Evolutionary conservation across 441 rosid species (phyloP).

Genomic region (Capsella rubella): DNA sequence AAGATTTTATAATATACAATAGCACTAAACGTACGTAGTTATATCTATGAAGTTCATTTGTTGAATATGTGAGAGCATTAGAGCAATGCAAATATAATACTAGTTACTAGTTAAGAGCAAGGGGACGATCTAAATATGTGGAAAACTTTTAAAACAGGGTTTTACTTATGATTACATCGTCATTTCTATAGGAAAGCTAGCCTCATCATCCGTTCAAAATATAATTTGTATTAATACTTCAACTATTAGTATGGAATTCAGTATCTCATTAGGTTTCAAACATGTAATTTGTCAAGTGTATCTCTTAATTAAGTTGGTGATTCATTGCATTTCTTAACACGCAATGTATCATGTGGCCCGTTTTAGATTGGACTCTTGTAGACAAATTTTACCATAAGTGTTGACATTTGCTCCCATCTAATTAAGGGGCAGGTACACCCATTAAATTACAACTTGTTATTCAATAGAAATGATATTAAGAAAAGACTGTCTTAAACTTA

Average conservation of each 20-base stretch:
- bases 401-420: constrained; percentile 35
- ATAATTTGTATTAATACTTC: constrained; percentile 2
- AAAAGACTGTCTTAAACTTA: not conserved
- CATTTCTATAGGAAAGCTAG: not conserved
- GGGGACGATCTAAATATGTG: constrained; percentile 3
- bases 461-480: not conserved
- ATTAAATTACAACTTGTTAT: constrained; percentile 10
- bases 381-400: constrained; percentile 26
- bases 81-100: not conserved
- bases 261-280: not conserved
- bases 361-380: constrained; percentile 30
- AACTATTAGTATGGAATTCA: not conserved
- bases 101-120: not conserved
- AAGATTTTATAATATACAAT: too few relatives aligned
- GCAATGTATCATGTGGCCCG: constrained; percentile 31
- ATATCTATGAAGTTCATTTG: not conserved
- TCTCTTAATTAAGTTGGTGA: constrained; percentile 14
- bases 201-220: not conserved
- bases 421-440: constrained; percentile 25
- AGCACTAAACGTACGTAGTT: too few relatives aligned
- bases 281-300: not conserved
- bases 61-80: not conserved
- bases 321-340: constrained; percentile 35
- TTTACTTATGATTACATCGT: constrained; percentile 1
- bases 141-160: not conserved